These are phyloP conservation scores for Lentinus polychrous DNA, from an alignment of 1,284 basidiomycete species.

Conservation along the genomic window DNA sequence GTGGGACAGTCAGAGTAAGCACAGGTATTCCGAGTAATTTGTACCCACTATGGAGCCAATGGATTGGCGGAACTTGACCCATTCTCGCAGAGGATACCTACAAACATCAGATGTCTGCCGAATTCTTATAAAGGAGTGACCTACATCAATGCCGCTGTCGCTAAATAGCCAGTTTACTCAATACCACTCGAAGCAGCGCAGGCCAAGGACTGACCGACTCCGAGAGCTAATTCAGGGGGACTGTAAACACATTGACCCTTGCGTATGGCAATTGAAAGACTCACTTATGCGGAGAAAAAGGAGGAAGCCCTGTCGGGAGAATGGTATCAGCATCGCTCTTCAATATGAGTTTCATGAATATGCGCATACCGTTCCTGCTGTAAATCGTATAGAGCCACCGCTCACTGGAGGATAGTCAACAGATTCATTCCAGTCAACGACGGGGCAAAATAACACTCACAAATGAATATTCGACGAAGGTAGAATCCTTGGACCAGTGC, in stretches of 20 bases:
- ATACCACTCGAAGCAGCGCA: too few relatives aligned
- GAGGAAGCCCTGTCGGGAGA: too few relatives aligned
- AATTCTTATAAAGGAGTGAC: too few relatives aligned
- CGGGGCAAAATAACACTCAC: conserved; percentile 2
- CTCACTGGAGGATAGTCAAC: not conserved
- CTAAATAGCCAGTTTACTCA: too few relatives aligned
- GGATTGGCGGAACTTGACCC: not conserved
- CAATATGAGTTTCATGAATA: not conserved
- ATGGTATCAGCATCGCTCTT: too few relatives aligned
- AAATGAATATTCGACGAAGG: conserved; percentile 8
- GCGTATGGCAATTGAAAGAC: too few relatives aligned
- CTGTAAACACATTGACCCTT: too few relatives aligned
- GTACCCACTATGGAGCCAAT: not conserved
- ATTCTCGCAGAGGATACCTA: not conserved
- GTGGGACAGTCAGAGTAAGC: not conserved
- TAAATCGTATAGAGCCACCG: not conserved
- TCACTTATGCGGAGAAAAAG: too few relatives aligned
- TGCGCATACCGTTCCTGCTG: not conserved
- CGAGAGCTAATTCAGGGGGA: too few relatives aligned
- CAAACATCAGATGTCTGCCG: not conserved
- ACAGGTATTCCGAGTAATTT: not conserved
- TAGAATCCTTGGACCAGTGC: conserved; percentile 8
- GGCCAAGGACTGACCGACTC: too few relatives aligned
- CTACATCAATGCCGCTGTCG: too few relatives aligned
- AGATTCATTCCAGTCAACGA: not conserved